phyloP scores from a whole-genome alignment of 306 rosid species.

The Pterocarpus santalinus region DNA sequence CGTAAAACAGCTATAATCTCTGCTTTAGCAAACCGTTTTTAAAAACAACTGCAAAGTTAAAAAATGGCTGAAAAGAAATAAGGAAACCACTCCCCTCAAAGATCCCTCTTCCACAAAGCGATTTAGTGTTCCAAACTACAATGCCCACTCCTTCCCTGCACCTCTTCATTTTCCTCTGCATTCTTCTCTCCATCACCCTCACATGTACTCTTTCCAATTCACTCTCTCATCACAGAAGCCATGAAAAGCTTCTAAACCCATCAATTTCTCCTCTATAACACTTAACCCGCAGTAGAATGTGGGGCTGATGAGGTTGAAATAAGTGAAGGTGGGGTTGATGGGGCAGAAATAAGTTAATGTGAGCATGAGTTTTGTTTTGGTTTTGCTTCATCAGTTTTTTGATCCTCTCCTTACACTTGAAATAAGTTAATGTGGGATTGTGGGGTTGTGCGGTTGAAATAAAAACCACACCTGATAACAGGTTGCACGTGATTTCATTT shows the following conservation, averaged over 20 bases:
- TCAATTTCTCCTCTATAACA: background rate
- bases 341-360: no score
- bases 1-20: background rate
- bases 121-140: conserved; percentile 6
- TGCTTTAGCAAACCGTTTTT: conserved; percentile 36
- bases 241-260: no score
- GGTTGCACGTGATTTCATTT: no score
- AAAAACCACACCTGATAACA: no score
- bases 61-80: conserved; percentile 36
- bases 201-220: conserved; percentile 40
- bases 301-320: no score
- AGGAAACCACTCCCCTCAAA: conserved; percentile 26
- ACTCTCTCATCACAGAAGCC: background rate
- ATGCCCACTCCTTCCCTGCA: conserved; percentile 49
- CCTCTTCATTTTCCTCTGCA: conserved; percentile 41
- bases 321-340: no score
- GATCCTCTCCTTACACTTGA: no score
- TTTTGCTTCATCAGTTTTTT: no score
- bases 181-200: conserved; percentile 49
- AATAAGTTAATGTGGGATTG: no score
- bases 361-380: no score
- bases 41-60: background rate
- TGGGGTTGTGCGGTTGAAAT: no score
- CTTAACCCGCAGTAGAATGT: background rate
- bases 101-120: background rate